phyloP scores from a whole-genome alignment of 257 asterid genomes.

The Solanum sitiens region DNA sequence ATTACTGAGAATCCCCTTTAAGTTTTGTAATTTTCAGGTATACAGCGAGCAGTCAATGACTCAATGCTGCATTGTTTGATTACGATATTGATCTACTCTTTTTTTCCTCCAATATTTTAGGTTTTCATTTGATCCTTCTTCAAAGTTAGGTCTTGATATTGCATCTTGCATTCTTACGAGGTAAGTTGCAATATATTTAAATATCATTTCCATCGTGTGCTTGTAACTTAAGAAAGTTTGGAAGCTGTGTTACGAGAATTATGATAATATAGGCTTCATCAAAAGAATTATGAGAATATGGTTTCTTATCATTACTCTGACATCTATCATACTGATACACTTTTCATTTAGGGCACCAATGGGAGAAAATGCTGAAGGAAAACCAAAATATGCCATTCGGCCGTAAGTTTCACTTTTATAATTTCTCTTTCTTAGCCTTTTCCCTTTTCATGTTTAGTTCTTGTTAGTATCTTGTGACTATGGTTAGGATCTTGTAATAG shows the following conservation, averaged over 20 bases:
- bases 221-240: neutral
- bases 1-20: neutral
- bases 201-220: neutral
- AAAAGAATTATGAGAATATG: neutral
- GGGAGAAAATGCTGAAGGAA: constrained; percentile 83
- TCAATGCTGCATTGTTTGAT: neutral
- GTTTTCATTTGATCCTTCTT: constrained; percentile 80
- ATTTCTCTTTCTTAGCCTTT: neutral
- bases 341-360: constrained; percentile 54
- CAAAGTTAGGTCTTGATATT: constrained; percentile 81
- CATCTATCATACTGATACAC: neutral
- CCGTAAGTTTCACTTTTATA: constrained; percentile 53
- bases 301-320: neutral
- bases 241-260: neutral
- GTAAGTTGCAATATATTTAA: constrained; percentile 24
- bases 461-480: neutral
- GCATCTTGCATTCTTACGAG: constrained; percentile 89
- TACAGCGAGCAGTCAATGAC: neutral
- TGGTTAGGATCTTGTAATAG: neutral
- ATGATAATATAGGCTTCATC: neutral
- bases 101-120: constrained; percentile 27
- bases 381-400: constrained; percentile 74
- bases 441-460: neutral
- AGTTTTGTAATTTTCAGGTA: neutral
- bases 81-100: constrained; percentile 5